Evolutionary conservation across 176 grass and related monocot genomes (phyloP).

Genomic region (Avena eriantha): DNA sequence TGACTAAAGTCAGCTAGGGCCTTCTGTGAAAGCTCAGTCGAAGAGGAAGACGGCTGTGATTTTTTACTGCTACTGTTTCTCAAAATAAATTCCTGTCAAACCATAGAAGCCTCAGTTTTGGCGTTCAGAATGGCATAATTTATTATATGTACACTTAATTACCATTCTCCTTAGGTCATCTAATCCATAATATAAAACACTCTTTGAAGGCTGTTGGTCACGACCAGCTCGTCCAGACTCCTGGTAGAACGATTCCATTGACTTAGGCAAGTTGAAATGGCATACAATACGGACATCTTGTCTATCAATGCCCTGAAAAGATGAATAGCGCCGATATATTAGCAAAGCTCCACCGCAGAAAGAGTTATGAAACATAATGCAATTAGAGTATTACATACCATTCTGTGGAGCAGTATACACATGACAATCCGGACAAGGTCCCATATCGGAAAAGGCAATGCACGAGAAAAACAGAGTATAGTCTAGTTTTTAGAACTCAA

Average conservation of each 20-base stretch:
- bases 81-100: conserved; percentile 88
- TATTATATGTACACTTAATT: conserved; percentile 32
- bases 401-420: conserved; percentile 56
- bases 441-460: conserved; percentile 32
- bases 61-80: conserved; percentile 73
- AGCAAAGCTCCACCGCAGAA: conserved; percentile 40
- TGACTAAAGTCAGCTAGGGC: conserved; percentile 78
- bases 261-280: conserved; percentile 94
- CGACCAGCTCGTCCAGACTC: conserved; percentile 91
- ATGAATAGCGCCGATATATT: conserved; percentile 36
- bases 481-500: conserved; percentile 10
- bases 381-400: conserved; percentile 61
- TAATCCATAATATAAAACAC: conserved; percentile 91
- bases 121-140: conserved; percentile 15
- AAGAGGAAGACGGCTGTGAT: conserved; percentile 56
- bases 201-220: conserved; percentile 79
- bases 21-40: conserved; percentile 66
- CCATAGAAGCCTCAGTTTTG: conserved; percentile 36
- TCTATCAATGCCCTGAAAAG: conserved; percentile 92
- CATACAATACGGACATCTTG: conserved; percentile 96
- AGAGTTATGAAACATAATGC: neutral
- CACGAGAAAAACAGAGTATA: conserved; percentile 35
- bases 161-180: conserved; percentile 91
- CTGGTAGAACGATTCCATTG: conserved; percentile 98
- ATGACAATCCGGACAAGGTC: conserved; percentile 16